These are phyloP conservation scores for Rhizoclosmatium sp. DNA, from an alignment of 192 early-diverging fungal species.

Conservation along the genomic window DNA sequence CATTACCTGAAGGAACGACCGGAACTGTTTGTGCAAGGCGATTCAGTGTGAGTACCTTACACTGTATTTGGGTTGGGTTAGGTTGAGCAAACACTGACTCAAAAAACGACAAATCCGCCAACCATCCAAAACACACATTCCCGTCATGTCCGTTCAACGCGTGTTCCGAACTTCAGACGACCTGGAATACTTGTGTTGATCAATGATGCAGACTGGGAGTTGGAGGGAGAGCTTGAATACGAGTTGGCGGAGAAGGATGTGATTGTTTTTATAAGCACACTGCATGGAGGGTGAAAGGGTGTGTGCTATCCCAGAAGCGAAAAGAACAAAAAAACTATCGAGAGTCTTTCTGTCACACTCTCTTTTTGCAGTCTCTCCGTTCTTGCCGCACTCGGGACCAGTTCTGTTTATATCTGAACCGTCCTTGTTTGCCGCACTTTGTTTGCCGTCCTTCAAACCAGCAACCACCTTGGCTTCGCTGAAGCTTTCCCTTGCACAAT, in stretches of 20 bases:
- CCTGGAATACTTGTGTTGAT: slow-evolving; percentile 95
- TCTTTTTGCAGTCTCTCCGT: neutral
- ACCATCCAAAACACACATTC: neutral
- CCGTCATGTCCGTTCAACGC: too few relatives aligned
- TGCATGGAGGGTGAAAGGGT: slow-evolving; percentile 86
- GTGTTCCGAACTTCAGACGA: slow-evolving; percentile 61
- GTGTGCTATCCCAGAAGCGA: neutral
- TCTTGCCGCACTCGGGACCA: too few relatives aligned
- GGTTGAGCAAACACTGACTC: neutral
- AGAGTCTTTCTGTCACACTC: neutral
- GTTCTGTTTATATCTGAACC: too few relatives aligned
- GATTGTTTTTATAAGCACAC: slow-evolving; percentile 95
- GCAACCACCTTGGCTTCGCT: too few relatives aligned
- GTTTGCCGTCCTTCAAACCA: too few relatives aligned
- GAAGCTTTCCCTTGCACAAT: too few relatives aligned
- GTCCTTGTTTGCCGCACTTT: too few relatives aligned
- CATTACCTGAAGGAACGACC: slow-evolving; percentile 75
- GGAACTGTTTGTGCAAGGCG: slow-evolving; percentile 85
- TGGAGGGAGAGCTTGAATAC: slow-evolving; percentile 89
- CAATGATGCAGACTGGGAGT: slow-evolving; percentile 96
- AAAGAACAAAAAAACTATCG: neutral
- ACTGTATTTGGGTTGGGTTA: neutral
- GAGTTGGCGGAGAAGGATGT: slow-evolving; percentile 76
- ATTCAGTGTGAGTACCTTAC: slow-evolving; percentile 74
- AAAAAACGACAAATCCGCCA: neutral